Percentiles rank a stretch among this genome's conserved stretches.
Conservation (phyloP, 2,329 filamentous ascomycete species). For the Torrubiella hemipterigena region DNA sequence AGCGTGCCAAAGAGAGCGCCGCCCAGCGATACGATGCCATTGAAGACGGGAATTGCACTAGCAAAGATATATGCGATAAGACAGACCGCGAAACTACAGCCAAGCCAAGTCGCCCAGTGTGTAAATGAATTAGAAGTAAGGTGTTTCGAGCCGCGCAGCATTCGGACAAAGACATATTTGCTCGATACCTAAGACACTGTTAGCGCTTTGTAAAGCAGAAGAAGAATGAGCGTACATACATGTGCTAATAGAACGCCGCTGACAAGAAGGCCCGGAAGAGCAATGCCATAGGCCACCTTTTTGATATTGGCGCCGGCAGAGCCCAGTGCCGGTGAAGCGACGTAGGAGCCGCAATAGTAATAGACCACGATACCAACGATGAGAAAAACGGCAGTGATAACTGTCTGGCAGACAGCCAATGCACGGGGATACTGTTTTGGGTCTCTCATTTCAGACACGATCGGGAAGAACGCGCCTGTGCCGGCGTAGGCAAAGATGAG, state of each 20-base stretch:
- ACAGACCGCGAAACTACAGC: conserved; percentile 10
- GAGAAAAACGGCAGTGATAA: conserved; percentile 19
- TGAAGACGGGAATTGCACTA: conserved; percentile 12
- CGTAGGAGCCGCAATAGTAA: conserved; percentile 30
- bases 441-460: conserved; percentile 20
- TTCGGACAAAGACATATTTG: conserved; percentile 18
- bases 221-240: conserved; percentile 9
- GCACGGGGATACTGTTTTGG: conserved; percentile 15
- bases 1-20: conserved; percentile 11
- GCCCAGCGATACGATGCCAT: conserved; percentile 10
- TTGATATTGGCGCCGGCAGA: conserved; percentile 28
- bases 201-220: neutral
- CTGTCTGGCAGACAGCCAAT: conserved; percentile 13
- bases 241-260: conserved; percentile 15
- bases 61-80: conserved; percentile 13
- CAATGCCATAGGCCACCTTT: conserved; percentile 30
- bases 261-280: conserved; percentile 17
- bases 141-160: conserved; percentile 16
- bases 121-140: conserved; percentile 12
- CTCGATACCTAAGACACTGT: conserved; percentile 6
- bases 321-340: conserved; percentile 33
- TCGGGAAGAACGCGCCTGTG: conserved; percentile 20
- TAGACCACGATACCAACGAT: conserved; percentile 27
- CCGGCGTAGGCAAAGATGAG: conserved; percentile 25
- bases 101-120: conserved; percentile 18